Evolutionary conservation across 441 rosid genomes (phyloP).

Genomic region (Pelargonium exstipulatum): DNA sequence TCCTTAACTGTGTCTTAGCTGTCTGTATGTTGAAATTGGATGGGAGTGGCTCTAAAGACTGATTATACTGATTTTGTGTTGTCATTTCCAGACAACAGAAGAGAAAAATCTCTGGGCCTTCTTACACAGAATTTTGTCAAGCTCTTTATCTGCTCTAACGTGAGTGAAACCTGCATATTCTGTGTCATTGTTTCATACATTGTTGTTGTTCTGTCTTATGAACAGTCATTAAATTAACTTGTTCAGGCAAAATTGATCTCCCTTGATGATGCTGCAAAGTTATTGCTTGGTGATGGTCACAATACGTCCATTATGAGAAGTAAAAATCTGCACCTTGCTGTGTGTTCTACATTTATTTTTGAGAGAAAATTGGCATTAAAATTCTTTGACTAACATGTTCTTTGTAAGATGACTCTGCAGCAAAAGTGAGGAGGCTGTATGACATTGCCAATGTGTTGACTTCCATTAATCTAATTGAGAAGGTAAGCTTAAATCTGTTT

Average conservation of each 20-base stretch:
- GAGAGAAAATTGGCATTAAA: not conserved
- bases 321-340: conserved; percentile 24
- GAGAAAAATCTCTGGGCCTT: conserved; percentile 7
- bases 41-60: not conserved
- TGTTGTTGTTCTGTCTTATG: not conserved
- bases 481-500: conserved; percentile 38
- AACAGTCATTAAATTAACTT: not conserved
- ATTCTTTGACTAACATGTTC: conserved; percentile 19
- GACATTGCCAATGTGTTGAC: conserved; percentile 92
- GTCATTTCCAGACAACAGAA: not conserved
- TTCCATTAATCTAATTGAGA: conserved; percentile 82
- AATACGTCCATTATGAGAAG: conserved; percentile 70
- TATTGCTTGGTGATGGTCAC: conserved; percentile 75
- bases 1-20: not conserved
- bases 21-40: not conserved
- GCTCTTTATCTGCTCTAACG: conserved; percentile 4
- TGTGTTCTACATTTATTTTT: not conserved
- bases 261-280: conserved; percentile 77
- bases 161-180: not conserved
- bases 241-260: conserved; percentile 57
- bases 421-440: conserved; percentile 89
- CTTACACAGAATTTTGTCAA: conserved; percentile 10
- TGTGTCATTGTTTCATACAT: not conserved
- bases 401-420: conserved; percentile 34
- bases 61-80: not conserved